Percentiles rank a stretch among this genome's conserved stretches.
Conservation (phyloP, 352 stramenopile species). For the Pythium sp. region DNA sequence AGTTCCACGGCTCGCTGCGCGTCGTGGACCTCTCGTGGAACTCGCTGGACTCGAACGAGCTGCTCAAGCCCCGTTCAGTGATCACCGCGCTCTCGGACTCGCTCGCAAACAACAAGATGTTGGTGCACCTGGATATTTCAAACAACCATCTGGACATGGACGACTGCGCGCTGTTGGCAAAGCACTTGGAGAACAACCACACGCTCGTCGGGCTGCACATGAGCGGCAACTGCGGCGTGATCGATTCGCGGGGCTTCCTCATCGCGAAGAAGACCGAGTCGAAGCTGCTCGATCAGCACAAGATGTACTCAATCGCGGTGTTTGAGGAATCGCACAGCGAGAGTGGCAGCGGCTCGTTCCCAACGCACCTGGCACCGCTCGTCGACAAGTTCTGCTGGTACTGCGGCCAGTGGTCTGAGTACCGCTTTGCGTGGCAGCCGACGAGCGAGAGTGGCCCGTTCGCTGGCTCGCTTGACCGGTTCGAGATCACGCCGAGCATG, state of each 20-base stretch:
- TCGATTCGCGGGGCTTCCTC: constrained; percentile 69
- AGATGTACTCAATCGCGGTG: constrained; percentile 67
- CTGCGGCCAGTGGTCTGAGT: constrained; percentile 69
- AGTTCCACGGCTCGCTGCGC: constrained; percentile 68
- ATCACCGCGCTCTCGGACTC: constrained; percentile 55
- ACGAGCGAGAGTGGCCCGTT: constrained; percentile 33
- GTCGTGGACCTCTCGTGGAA: constrained; percentile 81
- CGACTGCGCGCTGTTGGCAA: constrained; percentile 57
- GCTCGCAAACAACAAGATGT: constrained; percentile 76
- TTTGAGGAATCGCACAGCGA: constrained; percentile 74
- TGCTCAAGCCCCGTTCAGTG: constrained; percentile 40
- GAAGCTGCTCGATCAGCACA: constrained; percentile 67
- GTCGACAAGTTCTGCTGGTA: constrained; percentile 80
- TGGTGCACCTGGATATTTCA: constrained; percentile 63
- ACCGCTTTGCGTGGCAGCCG: constrained; percentile 70
- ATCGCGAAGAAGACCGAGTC: constrained; percentile 37
- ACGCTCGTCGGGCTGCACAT: constrained; percentile 73
- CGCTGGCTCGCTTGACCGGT: constrained; percentile 24
- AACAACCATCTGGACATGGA: constrained; percentile 68
- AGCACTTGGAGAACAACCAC: constrained; percentile 69
- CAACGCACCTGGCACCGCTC: constrained; percentile 42
- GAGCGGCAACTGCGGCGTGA: constrained; percentile 66
- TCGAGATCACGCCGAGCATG: constrained; percentile 36
- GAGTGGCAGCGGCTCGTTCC: constrained; percentile 45
- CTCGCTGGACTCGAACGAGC: constrained; percentile 52